Evolutionary conservation across 2,329 filamentous ascomycete species (phyloP).

Genomic region (Xylariaceae sp.): DNA sequence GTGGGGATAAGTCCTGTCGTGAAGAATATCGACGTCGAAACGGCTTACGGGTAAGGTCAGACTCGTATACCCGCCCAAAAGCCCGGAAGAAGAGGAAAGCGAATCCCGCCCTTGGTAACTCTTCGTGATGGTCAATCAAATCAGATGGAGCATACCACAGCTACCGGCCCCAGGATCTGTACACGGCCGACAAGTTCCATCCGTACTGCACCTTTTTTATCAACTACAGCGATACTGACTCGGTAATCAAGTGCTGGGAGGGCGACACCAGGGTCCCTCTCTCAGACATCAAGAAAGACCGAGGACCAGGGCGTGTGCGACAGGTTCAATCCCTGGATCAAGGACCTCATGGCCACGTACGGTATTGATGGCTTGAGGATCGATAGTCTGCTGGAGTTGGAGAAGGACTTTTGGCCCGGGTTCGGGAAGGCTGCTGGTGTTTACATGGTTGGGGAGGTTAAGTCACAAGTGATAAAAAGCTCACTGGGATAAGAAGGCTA

Average conservation of each 20-base stretch:
- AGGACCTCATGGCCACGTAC: slow-evolving; percentile 43
- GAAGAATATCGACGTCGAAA: slow-evolving; percentile 35
- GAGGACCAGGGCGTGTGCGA: slow-evolving; percentile 37
- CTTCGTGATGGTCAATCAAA: no score
- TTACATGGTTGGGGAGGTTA: slow-evolving; percentile 44
- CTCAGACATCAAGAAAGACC: slow-evolving; percentile 41
- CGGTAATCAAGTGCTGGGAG: slow-evolving; percentile 42
- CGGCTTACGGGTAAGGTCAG: slow-evolving; percentile 32
- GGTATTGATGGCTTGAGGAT: slow-evolving; percentile 47
- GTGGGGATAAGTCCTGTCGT: slow-evolving; percentile 42
- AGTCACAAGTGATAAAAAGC: background rate
- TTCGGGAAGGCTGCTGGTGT: slow-evolving; percentile 43
- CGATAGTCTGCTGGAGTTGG: slow-evolving; percentile 44
- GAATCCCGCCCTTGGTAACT: no score
- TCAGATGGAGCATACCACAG: slow-evolving; percentile 46
- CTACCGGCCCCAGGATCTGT: slow-evolving; percentile 49
- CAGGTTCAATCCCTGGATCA: slow-evolving; percentile 45
- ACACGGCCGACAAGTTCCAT: slow-evolving; percentile 49
- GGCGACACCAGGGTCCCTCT: slow-evolving; percentile 42
- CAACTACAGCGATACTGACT: slow-evolving; percentile 43
- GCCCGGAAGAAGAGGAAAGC: no score
- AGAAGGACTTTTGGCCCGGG: slow-evolving; percentile 42
- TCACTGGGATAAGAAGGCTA: no score
- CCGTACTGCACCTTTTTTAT: slow-evolving; percentile 47
- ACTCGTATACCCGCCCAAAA: background rate